phyloP scores from a whole-genome alignment of 371 early-diverging fungal species.

The Funneliformis caledonium region DNA sequence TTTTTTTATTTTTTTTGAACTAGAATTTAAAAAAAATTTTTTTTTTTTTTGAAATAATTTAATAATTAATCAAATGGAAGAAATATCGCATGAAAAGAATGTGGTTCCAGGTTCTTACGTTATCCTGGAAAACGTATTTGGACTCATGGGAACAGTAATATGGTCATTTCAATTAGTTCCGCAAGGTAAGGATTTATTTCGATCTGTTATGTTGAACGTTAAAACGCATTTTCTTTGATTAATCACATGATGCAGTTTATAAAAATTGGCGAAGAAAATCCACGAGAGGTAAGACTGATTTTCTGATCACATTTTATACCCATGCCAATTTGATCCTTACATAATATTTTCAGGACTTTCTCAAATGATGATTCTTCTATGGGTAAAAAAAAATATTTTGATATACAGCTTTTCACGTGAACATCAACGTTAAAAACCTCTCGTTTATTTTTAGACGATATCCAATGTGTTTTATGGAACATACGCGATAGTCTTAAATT shows the following conservation, averaged over 20 bases:
- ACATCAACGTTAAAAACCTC: not conserved
- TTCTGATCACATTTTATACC: not conserved
- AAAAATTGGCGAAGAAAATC: conserved; percentile 46
- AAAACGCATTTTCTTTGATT: not conserved
- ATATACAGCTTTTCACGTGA: not conserved
- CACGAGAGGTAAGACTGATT: conserved; percentile 3
- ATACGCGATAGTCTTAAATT: conserved; percentile 54
- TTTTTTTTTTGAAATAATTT: no score
- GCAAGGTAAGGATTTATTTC: conserved; percentile 49
- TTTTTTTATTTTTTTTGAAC: not conserved
- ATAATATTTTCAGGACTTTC: conserved; percentile 55
- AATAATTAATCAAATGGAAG: not conserved
- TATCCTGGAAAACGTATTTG: conserved; percentile 50
- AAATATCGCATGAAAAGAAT: no score
- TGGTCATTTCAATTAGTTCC: conserved; percentile 67
- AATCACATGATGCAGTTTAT: conserved; percentile 40
- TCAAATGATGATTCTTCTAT: conserved; percentile 53
- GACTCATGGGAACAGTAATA: conserved; percentile 58
- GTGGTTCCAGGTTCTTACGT: no score
- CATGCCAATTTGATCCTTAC: not conserved
- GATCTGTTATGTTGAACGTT: not conserved
- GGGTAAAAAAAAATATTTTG: conserved; percentile 44
- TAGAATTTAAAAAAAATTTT: no score
- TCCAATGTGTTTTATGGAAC: conserved; percentile 53
- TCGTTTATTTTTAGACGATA: conserved; percentile 27